Conservation (phyloP, 768 basidiomycete genomes). For the Auriscalpium vulgare region DNA sequence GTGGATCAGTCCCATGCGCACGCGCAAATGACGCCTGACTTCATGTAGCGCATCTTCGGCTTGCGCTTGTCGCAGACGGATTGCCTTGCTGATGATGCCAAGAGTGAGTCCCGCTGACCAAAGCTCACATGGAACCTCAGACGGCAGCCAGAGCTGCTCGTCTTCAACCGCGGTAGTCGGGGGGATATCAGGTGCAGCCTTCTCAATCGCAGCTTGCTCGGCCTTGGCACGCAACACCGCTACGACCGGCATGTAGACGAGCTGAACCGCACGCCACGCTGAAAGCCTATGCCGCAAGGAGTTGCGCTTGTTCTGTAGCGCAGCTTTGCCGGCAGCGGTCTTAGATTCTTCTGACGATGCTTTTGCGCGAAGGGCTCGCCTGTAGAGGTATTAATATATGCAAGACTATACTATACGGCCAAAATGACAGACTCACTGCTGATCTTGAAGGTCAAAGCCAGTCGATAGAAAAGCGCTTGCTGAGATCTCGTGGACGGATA, state of each 20-base stretch:
- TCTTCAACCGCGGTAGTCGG: not conserved
- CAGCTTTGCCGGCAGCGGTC: not conserved
- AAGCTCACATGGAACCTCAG: not conserved
- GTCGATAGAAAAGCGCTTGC: not conserved
- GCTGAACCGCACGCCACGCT: constrained; percentile 2
- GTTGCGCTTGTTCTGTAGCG: constrained; percentile 3
- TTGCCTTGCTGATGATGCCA: constrained; percentile 1
- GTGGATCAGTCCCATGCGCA: not conserved
- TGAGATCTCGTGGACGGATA: not conserved
- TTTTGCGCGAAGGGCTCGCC: not conserved
- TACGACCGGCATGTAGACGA: constrained; percentile 4
- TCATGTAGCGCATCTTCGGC: constrained; percentile 4
- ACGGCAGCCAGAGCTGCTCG: constrained; percentile 2
- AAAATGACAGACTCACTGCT: not conserved
- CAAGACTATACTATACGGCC: not conserved
- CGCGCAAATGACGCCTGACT: not conserved
- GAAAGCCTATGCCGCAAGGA: not conserved
- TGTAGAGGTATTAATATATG: not conserved
- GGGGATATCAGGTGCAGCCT: not conserved
- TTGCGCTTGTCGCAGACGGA: constrained; percentile 1
- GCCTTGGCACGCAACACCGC: not conserved
- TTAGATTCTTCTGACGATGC: not conserved
- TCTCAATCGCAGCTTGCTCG: too few species aligned
- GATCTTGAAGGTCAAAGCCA: not conserved
- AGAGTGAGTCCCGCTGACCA: not conserved